Evolutionary conservation across 2,329 filamentous ascomycete genomes (phyloP), one percentile per base, ranked within the genome.

Genomic region (Pseudopyrenochaeta lycopersici): DNA sequence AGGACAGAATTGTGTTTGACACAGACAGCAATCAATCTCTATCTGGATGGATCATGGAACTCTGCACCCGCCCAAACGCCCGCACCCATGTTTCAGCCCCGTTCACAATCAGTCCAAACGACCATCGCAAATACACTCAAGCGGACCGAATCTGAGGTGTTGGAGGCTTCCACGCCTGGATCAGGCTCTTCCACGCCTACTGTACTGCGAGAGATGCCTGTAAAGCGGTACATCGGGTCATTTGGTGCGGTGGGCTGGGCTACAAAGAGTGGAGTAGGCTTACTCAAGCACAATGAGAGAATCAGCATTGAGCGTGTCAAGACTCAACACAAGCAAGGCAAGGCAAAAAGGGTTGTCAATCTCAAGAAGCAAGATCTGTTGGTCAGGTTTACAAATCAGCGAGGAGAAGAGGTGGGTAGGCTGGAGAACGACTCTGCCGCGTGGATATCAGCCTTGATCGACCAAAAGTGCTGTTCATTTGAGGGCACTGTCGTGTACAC

Each of bases 221-320:
- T 77, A 1, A 82, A 81, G 62, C 80, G 95, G 67, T 99, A 98
- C 67, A 85, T 98, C 56, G 95, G 95, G 15, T 91, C 92, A 0
- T 95, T 98, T 75, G 95, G 95, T 7, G 92, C 91, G 4, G 91
- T 90, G 48, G 95, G 89, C 4, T 99, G 95, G 95, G 88, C 91
- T 5, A 98, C 94, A 3, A 87, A 88, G 65, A 97, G 92, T 73
- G 94, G 94, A 0, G 79, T 78, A 2, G 86, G 85, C 32, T 72
- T 97, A 5, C 71, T 99, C 21, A 90, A 87, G 61, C 90, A 96
- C 67, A 92, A 90, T 14, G 94, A 98, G 61, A 66, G 78, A n/a
- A 87, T 99, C 52, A 88, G 84, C 44, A 96, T 99, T 39, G 94
- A 98, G 76, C 88, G 95, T 38, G 88, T 92, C 54, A 93, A 90